phyloP scores from a whole-genome alignment of 2,329 filamentous ascomycete genomes.

The Penicillium sp. region DNA sequence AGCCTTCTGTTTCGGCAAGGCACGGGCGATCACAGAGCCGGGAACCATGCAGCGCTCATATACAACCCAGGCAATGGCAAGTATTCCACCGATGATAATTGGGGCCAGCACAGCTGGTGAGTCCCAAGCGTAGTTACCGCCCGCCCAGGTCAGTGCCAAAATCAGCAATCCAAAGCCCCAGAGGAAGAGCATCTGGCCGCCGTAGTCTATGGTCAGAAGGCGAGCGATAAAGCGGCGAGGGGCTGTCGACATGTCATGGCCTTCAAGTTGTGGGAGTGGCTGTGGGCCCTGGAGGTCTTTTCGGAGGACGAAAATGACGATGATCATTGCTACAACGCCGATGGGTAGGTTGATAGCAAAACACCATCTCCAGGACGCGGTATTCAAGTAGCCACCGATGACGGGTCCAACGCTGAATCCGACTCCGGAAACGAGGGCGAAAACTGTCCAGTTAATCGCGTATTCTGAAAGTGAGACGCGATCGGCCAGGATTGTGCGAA shows the following conservation, averaged over 20 bases:
- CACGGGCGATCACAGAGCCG: constrained; percentile 47
- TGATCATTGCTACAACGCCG: constrained; percentile 8
- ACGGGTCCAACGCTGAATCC: constrained; percentile 43
- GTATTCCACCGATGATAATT: constrained; percentile 49
- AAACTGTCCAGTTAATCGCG: constrained; percentile 63
- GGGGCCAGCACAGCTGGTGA: constrained; percentile 53
- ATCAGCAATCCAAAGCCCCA: constrained; percentile 57
- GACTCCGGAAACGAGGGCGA: constrained; percentile 61
- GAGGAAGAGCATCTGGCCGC: constrained; percentile 60
- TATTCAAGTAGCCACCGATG: constrained; percentile 20
- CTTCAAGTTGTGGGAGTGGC: constrained; percentile 1
- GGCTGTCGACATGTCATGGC: constrained; percentile 1
- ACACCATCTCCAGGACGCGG: constrained; percentile 20
- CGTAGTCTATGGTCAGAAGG: constrained; percentile 44
- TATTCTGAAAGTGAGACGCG: constrained; percentile 64
- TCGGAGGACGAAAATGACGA: constrained; percentile 7
- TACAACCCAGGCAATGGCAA: constrained; percentile 48
- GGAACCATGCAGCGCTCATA: constrained; percentile 60
- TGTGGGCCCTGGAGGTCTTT: constrained; percentile 12
- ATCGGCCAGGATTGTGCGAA: constrained; percentile 65
- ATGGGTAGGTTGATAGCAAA: constrained; percentile 19
- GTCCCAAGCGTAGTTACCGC: constrained; percentile 55
- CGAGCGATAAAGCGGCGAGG: constrained; percentile 7
- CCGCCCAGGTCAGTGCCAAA: constrained; percentile 59
- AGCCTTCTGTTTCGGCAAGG: constrained; percentile 57